A percentile compares a stretch with the other conserved stretches of the same genome.
These are phyloP conservation scores for Chytriomyces hyalinus DNA, from an alignment of 192 early-diverging fungal species.

Conservation along the genomic window DNA sequence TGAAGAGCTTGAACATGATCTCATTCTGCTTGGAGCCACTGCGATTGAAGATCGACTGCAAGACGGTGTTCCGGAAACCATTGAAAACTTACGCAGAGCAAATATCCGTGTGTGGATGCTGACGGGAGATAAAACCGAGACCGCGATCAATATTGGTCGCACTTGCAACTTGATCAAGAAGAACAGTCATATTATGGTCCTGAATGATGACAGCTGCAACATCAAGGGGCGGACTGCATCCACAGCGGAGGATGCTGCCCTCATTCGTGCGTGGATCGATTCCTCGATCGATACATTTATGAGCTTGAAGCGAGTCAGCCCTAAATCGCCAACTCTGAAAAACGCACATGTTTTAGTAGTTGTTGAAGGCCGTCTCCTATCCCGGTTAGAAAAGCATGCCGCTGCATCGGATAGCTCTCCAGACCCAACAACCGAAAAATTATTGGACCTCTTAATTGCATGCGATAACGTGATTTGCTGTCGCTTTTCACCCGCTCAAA, in stretches of 20 bases:
- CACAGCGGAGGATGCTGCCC: conserved; percentile 13
- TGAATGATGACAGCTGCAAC: conserved; percentile 29
- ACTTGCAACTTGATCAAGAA: conserved; percentile 75
- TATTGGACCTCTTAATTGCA: conserved; percentile 72
- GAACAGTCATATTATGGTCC: conserved; percentile 44
- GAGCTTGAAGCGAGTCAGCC: neutral
- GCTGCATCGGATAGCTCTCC: conserved; percentile 28
- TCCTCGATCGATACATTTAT: conserved; percentile 32
- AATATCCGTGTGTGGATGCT: conserved; percentile 87
- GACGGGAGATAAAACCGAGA: conserved; percentile 88
- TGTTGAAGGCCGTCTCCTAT: conserved; percentile 39
- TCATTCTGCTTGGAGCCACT: conserved; percentile 78
- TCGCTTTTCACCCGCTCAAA: conserved; percentile 85
- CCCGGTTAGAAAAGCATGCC: conserved; percentile 47
- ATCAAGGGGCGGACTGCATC: neutral
- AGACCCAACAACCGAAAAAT: conserved; percentile 38
- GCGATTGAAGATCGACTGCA: conserved; percentile 89
- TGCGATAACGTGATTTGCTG: conserved; percentile 86
- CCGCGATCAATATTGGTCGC: conserved; percentile 87
- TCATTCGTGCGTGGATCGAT: conserved; percentile 34
- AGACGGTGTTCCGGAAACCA: conserved; percentile 82
- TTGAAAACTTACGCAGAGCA: conserved; percentile 75
- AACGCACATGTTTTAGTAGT: conserved; percentile 28
- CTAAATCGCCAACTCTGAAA: neutral
- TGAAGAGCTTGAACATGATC: conserved; percentile 76